Percentiles rank a stretch among this genome's conserved stretches.
These are phyloP conservation scores for Staphylotrichum tortipilum DNA, from an alignment of 495 filamentous ascomycete genomes.

Conservation along the genomic window DNA sequence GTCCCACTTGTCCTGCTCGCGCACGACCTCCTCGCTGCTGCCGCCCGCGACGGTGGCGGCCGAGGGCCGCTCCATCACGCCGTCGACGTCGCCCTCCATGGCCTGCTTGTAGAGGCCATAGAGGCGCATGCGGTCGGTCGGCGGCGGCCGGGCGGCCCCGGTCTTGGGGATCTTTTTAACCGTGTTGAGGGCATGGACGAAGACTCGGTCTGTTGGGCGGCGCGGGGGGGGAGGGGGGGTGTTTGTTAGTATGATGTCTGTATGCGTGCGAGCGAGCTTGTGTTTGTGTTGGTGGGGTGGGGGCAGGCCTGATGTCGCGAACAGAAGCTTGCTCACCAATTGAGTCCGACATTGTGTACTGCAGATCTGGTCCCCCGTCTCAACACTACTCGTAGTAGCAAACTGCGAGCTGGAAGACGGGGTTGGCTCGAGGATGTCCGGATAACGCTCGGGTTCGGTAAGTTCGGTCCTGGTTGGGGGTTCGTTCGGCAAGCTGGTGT, in stretches of 20 bases:
- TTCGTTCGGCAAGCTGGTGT: neutral
- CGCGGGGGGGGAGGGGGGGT: neutral
- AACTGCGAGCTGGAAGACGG: neutral
- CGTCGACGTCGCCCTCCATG: slow-evolving; percentile 94
- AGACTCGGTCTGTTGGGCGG: slow-evolving; percentile 69
- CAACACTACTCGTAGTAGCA: neutral
- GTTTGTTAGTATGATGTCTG: slow-evolving; percentile 15
- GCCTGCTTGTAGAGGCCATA: slow-evolving; percentile 99
- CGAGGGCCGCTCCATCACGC: slow-evolving; percentile 77
- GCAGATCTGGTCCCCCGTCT: neutral
- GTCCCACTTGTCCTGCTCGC: slow-evolving; percentile 65
- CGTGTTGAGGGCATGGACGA: slow-evolving; percentile 96
- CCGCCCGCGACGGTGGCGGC: slow-evolving; percentile 18
- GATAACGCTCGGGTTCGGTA: slow-evolving; percentile 2
- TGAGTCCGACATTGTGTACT: slow-evolving; percentile 14
- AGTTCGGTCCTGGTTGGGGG: slow-evolving; percentile 1
- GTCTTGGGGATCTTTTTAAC: slow-evolving; percentile 95
- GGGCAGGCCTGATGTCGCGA: too few relatives aligned
- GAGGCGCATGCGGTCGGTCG: slow-evolving; percentile 73
- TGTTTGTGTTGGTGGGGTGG: too few relatives aligned
- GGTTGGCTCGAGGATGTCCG: neutral
- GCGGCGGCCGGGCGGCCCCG: slow-evolving; percentile 77
- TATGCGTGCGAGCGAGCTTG: too few relatives aligned
- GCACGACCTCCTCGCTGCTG: slow-evolving; percentile 38
- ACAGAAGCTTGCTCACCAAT: slow-evolving; percentile 19